Percentiles rank a stretch among this genome's conserved stretches.
Evolutionary conservation across 495 filamentous ascomycete species (phyloP).

Genomic region (Trichoderma reesei): DNA sequence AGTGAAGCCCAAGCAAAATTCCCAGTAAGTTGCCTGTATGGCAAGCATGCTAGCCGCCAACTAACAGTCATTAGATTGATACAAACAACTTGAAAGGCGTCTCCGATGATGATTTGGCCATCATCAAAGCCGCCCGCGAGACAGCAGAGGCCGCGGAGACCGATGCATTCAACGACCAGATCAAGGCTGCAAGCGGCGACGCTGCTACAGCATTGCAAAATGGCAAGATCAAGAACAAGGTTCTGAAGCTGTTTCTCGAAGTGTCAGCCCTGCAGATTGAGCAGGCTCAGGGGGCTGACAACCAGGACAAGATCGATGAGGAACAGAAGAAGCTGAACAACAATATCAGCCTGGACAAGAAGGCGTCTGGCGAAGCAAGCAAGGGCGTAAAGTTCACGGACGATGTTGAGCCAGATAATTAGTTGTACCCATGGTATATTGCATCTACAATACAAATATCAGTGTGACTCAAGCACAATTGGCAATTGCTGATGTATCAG

Average conservation of each 20-base stretch:
- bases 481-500: too few species aligned
- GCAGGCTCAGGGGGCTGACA: slow-evolving; percentile 29
- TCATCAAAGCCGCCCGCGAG: slow-evolving; percentile 30
- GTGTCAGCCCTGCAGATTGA: slow-evolving; percentile 25
- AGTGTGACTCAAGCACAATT: too few species aligned
- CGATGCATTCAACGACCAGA: slow-evolving; percentile 30
- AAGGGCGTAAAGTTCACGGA: neutral
- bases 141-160: slow-evolving; percentile 32
- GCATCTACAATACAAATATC: too few species aligned
- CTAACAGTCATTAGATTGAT: neutral
- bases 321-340: slow-evolving; percentile 38
- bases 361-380: slow-evolving; percentile 22
- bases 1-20: neutral
- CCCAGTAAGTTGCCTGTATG: neutral
- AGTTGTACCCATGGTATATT: neutral
- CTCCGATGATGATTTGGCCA: slow-evolving; percentile 26
- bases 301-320: slow-evolving; percentile 20
- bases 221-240: slow-evolving; percentile 48
- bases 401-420: neutral
- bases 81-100: slow-evolving; percentile 26
- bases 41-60: neutral
- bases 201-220: slow-evolving; percentile 32
- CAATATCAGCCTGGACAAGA: slow-evolving; percentile 33
- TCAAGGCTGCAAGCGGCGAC: slow-evolving; percentile 26
- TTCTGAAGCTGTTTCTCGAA: slow-evolving; percentile 37